Percentiles rank a stretch among this genome's conserved stretches.
Evolutionary conservation across 495 filamentous ascomycete genomes (phyloP).

Genomic region (Rhizodiscina lignyota): DNA sequence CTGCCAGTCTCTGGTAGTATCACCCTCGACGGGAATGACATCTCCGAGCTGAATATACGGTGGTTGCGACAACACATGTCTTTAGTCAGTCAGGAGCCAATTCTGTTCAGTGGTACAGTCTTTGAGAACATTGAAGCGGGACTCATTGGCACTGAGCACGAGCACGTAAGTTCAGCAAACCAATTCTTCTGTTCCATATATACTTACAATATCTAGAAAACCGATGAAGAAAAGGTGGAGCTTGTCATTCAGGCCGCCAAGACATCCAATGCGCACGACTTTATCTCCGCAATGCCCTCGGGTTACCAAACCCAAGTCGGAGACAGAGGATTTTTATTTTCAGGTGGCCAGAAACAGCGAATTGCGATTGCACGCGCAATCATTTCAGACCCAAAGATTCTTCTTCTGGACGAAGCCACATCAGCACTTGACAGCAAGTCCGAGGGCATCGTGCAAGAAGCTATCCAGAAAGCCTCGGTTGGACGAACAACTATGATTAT

Average conservation of each 20-base stretch:
- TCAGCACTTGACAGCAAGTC: slow-evolving; percentile 14
- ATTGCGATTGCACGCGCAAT: slow-evolving; percentile 18
- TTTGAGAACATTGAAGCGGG: slow-evolving; percentile 93
- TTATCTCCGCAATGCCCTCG: slow-evolving; percentile 2
- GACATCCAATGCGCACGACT: neutral
- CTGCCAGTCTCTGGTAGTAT: slow-evolving; percentile 78
- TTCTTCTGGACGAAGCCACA: slow-evolving; percentile 19
- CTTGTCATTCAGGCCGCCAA: slow-evolving; percentile 5
- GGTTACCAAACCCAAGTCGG: slow-evolving; percentile 17
- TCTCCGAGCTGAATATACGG: slow-evolving; percentile 64
- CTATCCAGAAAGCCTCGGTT: slow-evolving; percentile 9
- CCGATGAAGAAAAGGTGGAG: slow-evolving; percentile 87
- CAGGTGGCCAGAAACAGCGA: slow-evolving; percentile 16
- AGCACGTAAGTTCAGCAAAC: slow-evolving; percentile 57
- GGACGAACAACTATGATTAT: slow-evolving; percentile 16
- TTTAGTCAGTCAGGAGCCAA: slow-evolving; percentile 93
- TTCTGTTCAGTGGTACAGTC: slow-evolving; percentile 89
- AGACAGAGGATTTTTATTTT: slow-evolving; percentile 10
- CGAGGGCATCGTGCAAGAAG: slow-evolving; percentile 14
- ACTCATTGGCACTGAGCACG: slow-evolving; percentile 55
- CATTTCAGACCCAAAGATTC: slow-evolving; percentile 12
- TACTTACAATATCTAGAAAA: slow-evolving; percentile 56
- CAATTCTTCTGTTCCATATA: slow-evolving; percentile 72
- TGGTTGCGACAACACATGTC: slow-evolving; percentile 76
- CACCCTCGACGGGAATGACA: slow-evolving; percentile 81